phyloP scores from a whole-genome alignment of 1,284 basidiomycete species.

The Macrocystidia cucumis region DNA sequence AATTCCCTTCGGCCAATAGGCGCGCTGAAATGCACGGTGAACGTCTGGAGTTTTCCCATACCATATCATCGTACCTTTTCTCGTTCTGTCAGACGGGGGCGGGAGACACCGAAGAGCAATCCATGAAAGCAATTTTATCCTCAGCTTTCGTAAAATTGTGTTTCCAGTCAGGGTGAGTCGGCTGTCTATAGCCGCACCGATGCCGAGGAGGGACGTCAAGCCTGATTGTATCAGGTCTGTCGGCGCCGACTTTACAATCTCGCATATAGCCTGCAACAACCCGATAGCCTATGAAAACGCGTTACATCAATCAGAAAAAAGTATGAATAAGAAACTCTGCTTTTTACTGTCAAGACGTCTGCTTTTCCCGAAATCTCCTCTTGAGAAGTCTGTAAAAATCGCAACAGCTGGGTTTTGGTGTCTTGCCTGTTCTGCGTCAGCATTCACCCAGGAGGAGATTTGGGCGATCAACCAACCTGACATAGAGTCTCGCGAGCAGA shows the following conservation, averaged over 20 bases:
- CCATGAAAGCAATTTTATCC: constrained; percentile 58
- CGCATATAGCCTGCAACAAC: constrained; percentile 65
- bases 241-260: constrained; percentile 63
- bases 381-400: constrained; percentile 44
- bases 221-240: constrained; percentile 42
- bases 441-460: background rate
- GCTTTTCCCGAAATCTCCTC: constrained; percentile 24
- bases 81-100: too few species aligned
- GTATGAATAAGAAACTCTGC: constrained; percentile 1
- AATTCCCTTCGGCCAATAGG: too few species aligned
- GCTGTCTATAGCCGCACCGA: constrained; percentile 33
- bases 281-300: constrained; percentile 52
- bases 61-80: too few species aligned
- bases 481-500: constrained; percentile 70
- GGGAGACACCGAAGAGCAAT: constrained; percentile 60
- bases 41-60: too few species aligned
- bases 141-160: constrained; percentile 60
- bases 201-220: constrained; percentile 33
- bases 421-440: constrained; percentile 46
- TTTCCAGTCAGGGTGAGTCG: constrained; percentile 39
- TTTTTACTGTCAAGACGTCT: constrained; percentile 47
- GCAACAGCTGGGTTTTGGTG: constrained; percentile 34
- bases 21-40: too few species aligned
- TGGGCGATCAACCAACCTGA: constrained; percentile 42
- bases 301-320: background rate